phyloP scores from a whole-genome alignment of 139 green algal genomes.

The Marvania coccoides region DNA sequence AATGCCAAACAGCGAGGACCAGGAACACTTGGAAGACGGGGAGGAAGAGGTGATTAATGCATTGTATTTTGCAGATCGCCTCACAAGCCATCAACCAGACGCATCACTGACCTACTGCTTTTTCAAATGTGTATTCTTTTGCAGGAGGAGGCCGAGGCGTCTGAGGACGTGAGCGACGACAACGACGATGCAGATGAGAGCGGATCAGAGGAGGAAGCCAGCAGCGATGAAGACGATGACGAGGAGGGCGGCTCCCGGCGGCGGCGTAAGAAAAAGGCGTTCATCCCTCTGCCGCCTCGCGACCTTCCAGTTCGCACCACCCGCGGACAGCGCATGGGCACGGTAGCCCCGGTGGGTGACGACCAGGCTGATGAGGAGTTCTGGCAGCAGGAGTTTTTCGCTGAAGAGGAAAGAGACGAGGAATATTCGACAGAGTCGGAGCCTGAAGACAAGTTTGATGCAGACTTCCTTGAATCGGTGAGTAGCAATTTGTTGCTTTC shows the following conservation, averaged over 20 bases:
- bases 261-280: neutral
- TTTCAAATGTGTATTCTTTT: no score
- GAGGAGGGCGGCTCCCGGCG: neutral
- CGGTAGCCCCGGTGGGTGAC: slow-evolving; percentile 7
- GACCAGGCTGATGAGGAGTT: slow-evolving; percentile 72
- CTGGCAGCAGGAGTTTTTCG: slow-evolving; percentile 74
- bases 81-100: no score
- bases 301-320: slow-evolving; percentile 39
- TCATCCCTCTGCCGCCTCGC: slow-evolving; percentile 17
- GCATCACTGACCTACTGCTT: no score
- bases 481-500: neutral
- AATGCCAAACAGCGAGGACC: no score
- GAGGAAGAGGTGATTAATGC: no score
- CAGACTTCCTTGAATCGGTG: slow-evolving; percentile 70
- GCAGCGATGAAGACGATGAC: neutral
- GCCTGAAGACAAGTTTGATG: slow-evolving; percentile 61
- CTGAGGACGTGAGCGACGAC: neutral
- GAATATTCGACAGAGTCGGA: slow-evolving; percentile 58
- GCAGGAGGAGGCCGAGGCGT: no score
- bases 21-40: no score
- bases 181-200: slow-evolving; percentile 12
- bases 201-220: slow-evolving; percentile 6
- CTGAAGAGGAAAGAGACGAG: slow-evolving; percentile 57
- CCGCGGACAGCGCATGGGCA: slow-evolving; percentile 35
- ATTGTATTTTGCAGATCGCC: no score